Evolutionary conservation across 768 basidiomycete species (phyloP).

Genomic region (Tricholoma matsutake): DNA sequence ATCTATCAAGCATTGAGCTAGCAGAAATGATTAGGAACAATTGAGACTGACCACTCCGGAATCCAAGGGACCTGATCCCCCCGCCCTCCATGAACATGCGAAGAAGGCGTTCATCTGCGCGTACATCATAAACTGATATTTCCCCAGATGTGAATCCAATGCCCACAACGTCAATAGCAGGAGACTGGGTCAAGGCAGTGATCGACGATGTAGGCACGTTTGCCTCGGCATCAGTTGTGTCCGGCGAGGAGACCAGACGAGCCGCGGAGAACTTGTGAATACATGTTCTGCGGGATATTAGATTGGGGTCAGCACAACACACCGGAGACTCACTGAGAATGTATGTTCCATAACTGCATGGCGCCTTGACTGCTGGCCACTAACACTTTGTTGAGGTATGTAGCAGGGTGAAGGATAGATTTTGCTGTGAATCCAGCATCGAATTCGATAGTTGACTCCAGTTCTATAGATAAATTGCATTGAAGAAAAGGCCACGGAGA

Average conservation of each 20-base stretch:
- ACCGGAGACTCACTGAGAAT: constrained; percentile 57
- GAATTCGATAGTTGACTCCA: constrained; percentile 72
- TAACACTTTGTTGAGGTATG: constrained; percentile 94
- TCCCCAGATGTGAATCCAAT: constrained; percentile 87
- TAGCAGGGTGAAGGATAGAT: constrained; percentile 85
- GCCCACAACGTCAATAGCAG: constrained; percentile 95
- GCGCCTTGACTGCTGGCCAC: constrained; percentile 78
- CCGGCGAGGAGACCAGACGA: constrained; percentile 43
- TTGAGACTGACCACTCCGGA: constrained; percentile 67
- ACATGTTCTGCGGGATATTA: constrained; percentile 52
- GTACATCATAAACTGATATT: constrained; percentile 85
- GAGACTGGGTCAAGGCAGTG: constrained; percentile 83
- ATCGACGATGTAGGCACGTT: constrained; percentile 45
- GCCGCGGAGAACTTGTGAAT: constrained; percentile 74
- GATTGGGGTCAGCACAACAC: not conserved
- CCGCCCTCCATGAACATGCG: constrained; percentile 91
- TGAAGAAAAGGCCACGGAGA: constrained; percentile 6
- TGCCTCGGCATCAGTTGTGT: constrained; percentile 23
- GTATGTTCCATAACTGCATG: constrained; percentile 93
- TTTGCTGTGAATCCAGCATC: constrained; percentile 85
- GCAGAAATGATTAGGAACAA: not conserved
- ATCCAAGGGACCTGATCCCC: constrained; percentile 69
- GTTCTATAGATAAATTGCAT: constrained; percentile 36
- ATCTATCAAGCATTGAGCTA: constrained; percentile 43
- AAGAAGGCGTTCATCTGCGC: constrained; percentile 86